Conservation (phyloP, 73 alveolate genomes). For the Paramecium sexaurelia region DNA sequence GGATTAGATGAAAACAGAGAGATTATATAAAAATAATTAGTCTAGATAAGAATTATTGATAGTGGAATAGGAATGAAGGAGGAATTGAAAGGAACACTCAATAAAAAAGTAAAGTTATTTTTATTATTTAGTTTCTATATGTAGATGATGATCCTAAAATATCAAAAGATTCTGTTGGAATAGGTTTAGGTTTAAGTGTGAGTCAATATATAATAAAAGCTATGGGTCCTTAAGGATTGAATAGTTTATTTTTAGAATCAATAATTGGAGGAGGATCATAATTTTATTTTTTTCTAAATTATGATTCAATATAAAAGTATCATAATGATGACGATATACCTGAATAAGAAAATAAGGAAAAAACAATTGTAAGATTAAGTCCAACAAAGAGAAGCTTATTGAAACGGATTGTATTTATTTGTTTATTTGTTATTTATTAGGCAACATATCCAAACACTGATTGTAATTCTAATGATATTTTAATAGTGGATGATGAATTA, state of each 20-base stretch:
- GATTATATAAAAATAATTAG: neutral
- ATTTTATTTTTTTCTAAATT: constrained; percentile 46
- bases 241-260: constrained; percentile 36
- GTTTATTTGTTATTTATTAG: neutral
- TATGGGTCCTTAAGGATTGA: constrained; percentile 34
- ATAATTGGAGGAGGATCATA: neutral
- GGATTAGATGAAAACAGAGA: neutral
- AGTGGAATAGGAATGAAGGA: constrained; percentile 25
- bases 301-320: neutral
- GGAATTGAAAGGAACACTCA: neutral
- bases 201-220: neutral
- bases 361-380: neutral
- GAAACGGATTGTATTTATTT: neutral
- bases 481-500: constrained; percentile 13
- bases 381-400: constrained; percentile 2
- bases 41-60: neutral
- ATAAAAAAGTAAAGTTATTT: neutral
- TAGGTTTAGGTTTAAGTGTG: constrained; percentile 40
- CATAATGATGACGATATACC: constrained; percentile 16
- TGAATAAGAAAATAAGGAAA: constrained; percentile 17
- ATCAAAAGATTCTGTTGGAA: constrained; percentile 24
- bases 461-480: neutral
- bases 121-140: neutral
- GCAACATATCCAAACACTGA: neutral
- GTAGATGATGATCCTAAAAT: constrained; percentile 46